Evolutionary conservation across 345 rosid genomes (phyloP).

Genomic region (Diplotaxis tenuifolia): DNA sequence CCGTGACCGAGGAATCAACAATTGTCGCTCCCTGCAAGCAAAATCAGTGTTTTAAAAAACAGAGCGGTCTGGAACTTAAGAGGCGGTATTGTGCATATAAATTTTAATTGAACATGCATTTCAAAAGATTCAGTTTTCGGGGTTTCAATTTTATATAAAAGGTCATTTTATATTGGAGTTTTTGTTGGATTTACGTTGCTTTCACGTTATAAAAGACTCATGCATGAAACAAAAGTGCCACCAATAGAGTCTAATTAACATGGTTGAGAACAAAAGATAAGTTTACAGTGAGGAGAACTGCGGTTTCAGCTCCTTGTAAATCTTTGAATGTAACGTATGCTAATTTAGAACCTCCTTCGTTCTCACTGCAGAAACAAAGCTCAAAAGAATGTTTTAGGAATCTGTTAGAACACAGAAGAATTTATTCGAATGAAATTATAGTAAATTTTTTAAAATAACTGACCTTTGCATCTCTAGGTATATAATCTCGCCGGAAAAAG

Average conservation of each 20-base stretch:
- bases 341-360: background rate
- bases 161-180: background rate
- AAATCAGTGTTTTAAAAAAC: background rate
- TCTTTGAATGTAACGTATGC: slow-evolving; percentile 2
- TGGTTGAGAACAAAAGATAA: background rate
- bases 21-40: slow-evolving; percentile 72
- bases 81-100: background rate
- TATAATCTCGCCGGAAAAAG: slow-evolving; percentile 72
- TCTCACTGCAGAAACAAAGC: background rate
- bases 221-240: background rate
- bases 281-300: background rate
- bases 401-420: background rate
- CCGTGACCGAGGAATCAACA: slow-evolving; percentile 61
- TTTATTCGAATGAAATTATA: background rate
- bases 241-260: background rate
- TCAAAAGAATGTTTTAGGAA: background rate
- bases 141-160: background rate
- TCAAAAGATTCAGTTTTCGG: background rate
- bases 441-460: background rate
- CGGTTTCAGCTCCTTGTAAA: slow-evolving; percentile 10
- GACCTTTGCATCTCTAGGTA: slow-evolving; percentile 67
- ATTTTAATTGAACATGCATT: too few relatives aligned
- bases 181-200: background rate
- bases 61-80: background rate
- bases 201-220: background rate